A percentile compares a stretch with the other conserved stretches of the same genome.
phyloP scores from a whole-genome alignment of 1,284 basidiomycete species.

The Polyporus tsugae region DNA sequence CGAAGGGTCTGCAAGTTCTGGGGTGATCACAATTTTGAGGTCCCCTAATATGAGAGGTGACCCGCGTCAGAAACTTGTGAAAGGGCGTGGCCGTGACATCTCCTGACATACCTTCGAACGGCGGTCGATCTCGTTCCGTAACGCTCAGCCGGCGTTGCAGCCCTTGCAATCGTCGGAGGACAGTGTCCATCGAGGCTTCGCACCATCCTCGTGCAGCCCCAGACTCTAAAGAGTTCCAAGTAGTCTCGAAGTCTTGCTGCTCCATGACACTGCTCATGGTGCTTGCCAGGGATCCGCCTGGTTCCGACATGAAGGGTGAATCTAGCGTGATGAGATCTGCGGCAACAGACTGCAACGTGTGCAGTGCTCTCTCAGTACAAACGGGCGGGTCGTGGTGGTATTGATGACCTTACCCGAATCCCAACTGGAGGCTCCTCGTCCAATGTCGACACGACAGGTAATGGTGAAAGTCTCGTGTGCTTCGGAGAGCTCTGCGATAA shows the following conservation, averaged over 20 bases:
- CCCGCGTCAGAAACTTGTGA: not conserved
- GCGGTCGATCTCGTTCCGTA: constrained; percentile 58
- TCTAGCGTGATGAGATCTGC: constrained; percentile 75
- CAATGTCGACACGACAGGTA: constrained; percentile 35
- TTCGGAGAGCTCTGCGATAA: constrained; percentile 30
- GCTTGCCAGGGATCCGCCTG: constrained; percentile 33
- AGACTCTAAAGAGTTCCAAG: constrained; percentile 61
- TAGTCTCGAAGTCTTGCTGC: constrained; percentile 55
- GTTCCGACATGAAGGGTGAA: constrained; percentile 66
- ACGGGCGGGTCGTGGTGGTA: not conserved
- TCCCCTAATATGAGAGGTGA: constrained; percentile 54
- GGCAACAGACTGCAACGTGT: constrained; percentile 23
- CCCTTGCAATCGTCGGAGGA: constrained; percentile 60
- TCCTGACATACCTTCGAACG: constrained; percentile 62
- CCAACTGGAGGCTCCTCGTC: constrained; percentile 43
- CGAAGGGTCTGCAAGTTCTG: constrained; percentile 13
- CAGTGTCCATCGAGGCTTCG: constrained; percentile 57
- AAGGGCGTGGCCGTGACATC: not conserved
- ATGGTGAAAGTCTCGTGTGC: constrained; percentile 25
- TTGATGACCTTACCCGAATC: not conserved
- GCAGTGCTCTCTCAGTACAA: not conserved
- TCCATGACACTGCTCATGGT: constrained; percentile 35
- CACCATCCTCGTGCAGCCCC: constrained; percentile 70
- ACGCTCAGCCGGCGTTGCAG: constrained; percentile 57
- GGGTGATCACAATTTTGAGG: constrained; percentile 61